These are phyloP conservation scores for Amaranthus hypochondriacus DNA, from an alignment of 148 eudicot species.

Conservation along the genomic window DNA sequence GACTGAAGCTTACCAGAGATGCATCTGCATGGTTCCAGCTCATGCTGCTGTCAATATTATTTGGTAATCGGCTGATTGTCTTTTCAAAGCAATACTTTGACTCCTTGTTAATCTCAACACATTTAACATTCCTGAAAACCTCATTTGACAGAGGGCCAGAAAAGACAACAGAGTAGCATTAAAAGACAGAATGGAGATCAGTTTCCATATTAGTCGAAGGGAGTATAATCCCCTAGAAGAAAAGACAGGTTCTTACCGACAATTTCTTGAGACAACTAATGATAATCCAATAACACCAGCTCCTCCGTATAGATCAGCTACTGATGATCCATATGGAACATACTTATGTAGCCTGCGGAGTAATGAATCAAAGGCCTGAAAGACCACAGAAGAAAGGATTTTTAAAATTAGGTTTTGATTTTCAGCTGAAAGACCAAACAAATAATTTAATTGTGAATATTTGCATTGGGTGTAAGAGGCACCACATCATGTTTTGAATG, in stretches of 20 bases:
- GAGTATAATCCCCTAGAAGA: neutral
- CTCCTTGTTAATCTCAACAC: slow-evolving; percentile 93
- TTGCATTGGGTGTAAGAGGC: neutral
- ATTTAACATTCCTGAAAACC: slow-evolving; percentile 64
- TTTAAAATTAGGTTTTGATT: neutral
- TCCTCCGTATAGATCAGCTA: slow-evolving; percentile 93
- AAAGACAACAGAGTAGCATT: slow-evolving; percentile 13
- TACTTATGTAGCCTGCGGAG: slow-evolving; percentile 79
- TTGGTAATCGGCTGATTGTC: slow-evolving; percentile 72
- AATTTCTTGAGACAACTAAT: slow-evolving; percentile 75
- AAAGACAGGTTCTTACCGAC: slow-evolving; percentile 48
- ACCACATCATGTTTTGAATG: slow-evolving; percentile 4
- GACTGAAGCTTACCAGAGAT: slow-evolving; percentile 47
- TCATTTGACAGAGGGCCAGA: neutral
- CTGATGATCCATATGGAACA: slow-evolving; percentile 81
- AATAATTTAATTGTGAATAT: neutral
- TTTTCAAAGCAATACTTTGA: slow-evolving; percentile 83
- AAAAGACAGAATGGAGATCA: neutral
- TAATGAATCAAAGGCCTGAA: slow-evolving; percentile 92
- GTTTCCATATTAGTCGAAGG: neutral
- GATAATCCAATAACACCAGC: slow-evolving; percentile 98
- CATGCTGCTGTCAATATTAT: slow-evolving; percentile 54
- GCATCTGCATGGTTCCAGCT: slow-evolving; percentile 96
- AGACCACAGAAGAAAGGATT: neutral
- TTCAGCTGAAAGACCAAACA: neutral